A percentile compares a stretch with the other conserved stretches of the same genome.
phyloP scores from a whole-genome alignment of 164 flowering plant species.

The Vitis rotundifolia region DNA sequence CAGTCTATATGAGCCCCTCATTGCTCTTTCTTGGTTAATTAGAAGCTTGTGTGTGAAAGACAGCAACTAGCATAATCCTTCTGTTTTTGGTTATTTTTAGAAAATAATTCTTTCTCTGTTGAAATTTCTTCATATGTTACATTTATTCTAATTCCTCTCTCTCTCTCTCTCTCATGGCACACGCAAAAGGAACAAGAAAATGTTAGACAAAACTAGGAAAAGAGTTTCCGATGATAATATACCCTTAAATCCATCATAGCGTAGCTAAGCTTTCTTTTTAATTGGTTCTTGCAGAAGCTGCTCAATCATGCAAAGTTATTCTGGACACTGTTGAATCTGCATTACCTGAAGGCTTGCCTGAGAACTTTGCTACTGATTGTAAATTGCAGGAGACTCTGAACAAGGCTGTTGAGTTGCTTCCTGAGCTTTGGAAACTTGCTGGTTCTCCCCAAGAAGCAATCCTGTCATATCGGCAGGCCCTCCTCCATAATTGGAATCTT shows the following conservation, averaged over 20 bases:
- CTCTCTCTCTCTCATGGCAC: background rate
- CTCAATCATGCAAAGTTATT: slow-evolving; percentile 78
- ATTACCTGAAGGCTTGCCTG: slow-evolving; percentile 77
- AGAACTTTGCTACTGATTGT: slow-evolving; percentile 51
- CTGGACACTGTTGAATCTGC: slow-evolving; percentile 86
- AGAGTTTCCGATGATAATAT: too few relatives aligned
- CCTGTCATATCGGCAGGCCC: slow-evolving; percentile 70
- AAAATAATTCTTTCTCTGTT: too few relatives aligned
- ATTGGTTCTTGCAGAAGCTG: slow-evolving; percentile 79
- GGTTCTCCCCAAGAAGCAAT: slow-evolving; percentile 64
- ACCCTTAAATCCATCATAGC: background rate
- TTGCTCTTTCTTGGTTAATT: too few relatives aligned
- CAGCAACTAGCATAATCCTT: too few relatives aligned
- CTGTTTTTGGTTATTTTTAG: too few relatives aligned
- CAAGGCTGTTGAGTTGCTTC: slow-evolving; percentile 85
- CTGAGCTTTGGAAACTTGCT: slow-evolving; percentile 78
- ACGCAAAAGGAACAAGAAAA: too few relatives aligned
- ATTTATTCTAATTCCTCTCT: background rate
- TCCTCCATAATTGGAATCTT: slow-evolving; percentile 81
- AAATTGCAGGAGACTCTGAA: slow-evolving; percentile 75
- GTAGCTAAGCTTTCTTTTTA: slow-evolving; percentile 21
- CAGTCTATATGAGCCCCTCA: too few relatives aligned
- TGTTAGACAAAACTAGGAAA: background rate
- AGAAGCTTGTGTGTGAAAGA: too few relatives aligned
- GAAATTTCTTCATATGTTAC: background rate